Evolutionary conservation across 2,329 filamentous ascomycete species (phyloP), one percentile per base, ranked within the genome.

Genomic region (Colletotrichum brevisporum): DNA sequence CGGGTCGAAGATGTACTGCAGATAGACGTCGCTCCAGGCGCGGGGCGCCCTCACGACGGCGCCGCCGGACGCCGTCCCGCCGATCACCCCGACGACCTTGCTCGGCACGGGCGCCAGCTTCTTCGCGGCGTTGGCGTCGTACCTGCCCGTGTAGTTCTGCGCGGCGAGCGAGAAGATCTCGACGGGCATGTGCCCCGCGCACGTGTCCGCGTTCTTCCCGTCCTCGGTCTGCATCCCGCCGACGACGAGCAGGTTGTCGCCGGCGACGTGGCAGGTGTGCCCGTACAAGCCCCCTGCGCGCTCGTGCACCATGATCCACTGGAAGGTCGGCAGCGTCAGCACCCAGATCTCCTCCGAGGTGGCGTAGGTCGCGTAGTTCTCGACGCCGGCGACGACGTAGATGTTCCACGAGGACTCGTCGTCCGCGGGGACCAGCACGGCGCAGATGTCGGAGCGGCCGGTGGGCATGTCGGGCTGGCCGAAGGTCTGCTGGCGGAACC

Each of bases 21-120:
- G 59, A 55, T 76, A 75, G 5, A 71, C 26, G 55, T 76, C 73
- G 41, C 69, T 72, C 74, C 74, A 76, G 1, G 59, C 39, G 4
- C 63, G 41, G 18, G 74, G 73, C 2, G 41, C 63, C 4, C 50
- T 68, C 16, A 70, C 71, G 71, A 65, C 47, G 1, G 84, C 71
- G 80, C 80, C 74, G 74, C 82, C 67, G 76, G 77, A 60, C 74
- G 75, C 50, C 78, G 81, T 63, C 75, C 82, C 57, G 79, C 81
- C 75, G 81, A 83, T 73, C 82, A 81, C 69, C 81, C 82, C 70
- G 83, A 83, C 76, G 79, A 81, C 71, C 81, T 82, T 75, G 84
- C 86, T 77, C 82, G 80, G 74, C 76, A 84, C 76, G 81, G 83
- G 76, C 79, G 82, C 48, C 73, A 76, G 3, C 6, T 72, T 58